These are phyloP conservation scores for Diplodia mutila DNA, from an alignment of 2,329 filamentous ascomycete genomes.

Conservation along the genomic window DNA sequence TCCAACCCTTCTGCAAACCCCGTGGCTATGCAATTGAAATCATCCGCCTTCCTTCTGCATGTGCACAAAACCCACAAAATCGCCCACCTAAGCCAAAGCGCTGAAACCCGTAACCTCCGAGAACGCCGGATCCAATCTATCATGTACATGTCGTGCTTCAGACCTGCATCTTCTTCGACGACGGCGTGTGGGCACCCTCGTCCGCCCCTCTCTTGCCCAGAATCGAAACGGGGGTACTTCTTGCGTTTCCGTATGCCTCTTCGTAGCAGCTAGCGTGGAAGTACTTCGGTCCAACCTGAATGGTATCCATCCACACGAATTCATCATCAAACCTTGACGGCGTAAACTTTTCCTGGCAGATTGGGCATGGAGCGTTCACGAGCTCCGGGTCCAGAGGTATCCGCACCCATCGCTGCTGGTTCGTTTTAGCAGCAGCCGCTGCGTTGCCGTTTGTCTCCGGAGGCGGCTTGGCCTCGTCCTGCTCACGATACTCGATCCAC, in stretches of 20 bases:
- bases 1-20: constrained; percentile 7
- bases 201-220: constrained; percentile 39
- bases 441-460: constrained; percentile 46
- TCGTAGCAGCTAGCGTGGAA: constrained; percentile 90
- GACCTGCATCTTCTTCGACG: constrained; percentile 25
- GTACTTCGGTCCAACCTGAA: constrained; percentile 74
- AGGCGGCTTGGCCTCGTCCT: constrained; percentile 60
- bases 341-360: constrained; percentile 95
- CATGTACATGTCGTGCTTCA: constrained; percentile 22
- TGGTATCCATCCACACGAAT: constrained; percentile 94
- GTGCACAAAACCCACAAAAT: constrained; percentile 2
- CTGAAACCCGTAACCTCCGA: background rate
- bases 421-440: constrained; percentile 54
- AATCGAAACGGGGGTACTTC: constrained; percentile 41
- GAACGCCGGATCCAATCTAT: constrained; percentile 25
- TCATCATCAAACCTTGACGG: constrained; percentile 90
- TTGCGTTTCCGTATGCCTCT: constrained; percentile 53
- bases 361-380: constrained; percentile 80
- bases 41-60: background rate
- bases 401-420: constrained; percentile 72
- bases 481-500: constrained; percentile 86
- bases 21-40: constrained; percentile 12
- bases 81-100: background rate
- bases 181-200: constrained; percentile 9
- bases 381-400: constrained; percentile 79